Evolutionary conservation across 495 filamentous ascomycete genomes (phyloP), one percentile per base, ranked within the genome.

Genomic region (Xylaria intraflava): DNA sequence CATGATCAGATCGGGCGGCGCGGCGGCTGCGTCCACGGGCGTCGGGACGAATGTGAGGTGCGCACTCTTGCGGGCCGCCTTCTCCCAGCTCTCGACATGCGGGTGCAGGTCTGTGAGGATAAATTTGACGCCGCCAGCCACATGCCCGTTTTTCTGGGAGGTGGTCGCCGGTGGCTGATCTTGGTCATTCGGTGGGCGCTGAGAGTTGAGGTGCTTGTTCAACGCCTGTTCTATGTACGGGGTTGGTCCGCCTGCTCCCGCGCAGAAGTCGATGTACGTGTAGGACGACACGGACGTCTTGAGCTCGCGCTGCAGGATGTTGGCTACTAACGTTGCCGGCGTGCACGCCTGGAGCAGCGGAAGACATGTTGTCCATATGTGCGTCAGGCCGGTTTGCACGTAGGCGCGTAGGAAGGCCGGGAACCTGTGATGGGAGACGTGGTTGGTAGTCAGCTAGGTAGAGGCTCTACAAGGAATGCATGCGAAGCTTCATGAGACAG

Each of bases 231-330:
- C 83, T 49, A 87, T 80, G n/a, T 65, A 66, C 0, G 81, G 79
- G 3, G 82, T 86, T 0, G 84, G 84, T 0, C 85, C 86, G 38
- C 87, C 87, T 23, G 75, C 83, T 49, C 87, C 87, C 16, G 86
- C 82, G 65, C 85, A 88, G 66, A 89, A 84, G 66, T 90, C 87
- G 47, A 89, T 78, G 52, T 86, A 80, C 16, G 76, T 77, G 61
- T 81, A 77, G 6, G 60, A 71, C 26, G 69, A 71, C 1, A 73
- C 60, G 35, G 68, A 61, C 27, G 41, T 22, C 24, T 57, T 70
- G 24, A 78, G 77, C 27, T 58, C 67, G 46, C 56, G 58, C 14
- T 70, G 66, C 22, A 85, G 70, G 33, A 78, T 68, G 47, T 68
- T 63, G 53, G 77, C 75, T 12, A 73, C 75, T 30, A 75, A 55